These are phyloP conservation scores for Drechslerella dactyloides DNA, from an alignment of 2,329 filamentous ascomycete species.

Conservation along the genomic window DNA sequence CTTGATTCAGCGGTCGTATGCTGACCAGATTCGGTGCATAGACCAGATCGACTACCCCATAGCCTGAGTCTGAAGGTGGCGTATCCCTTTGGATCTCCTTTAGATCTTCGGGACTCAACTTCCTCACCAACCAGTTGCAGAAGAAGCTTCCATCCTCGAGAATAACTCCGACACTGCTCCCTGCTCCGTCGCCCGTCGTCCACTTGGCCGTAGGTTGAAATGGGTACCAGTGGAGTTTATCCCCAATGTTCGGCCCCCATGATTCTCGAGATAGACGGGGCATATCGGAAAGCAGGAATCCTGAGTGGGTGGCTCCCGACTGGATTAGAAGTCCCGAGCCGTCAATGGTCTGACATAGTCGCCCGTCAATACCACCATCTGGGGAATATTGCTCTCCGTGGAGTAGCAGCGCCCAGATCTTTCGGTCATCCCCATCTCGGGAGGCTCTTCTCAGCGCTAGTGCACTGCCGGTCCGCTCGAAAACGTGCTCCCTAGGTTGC, in stretches of 20 bases:
- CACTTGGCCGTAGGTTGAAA: constrained; percentile 1
- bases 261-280: background rate
- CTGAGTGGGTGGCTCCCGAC: constrained; percentile 4
- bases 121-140: constrained; percentile 2
- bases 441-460: constrained; percentile 6
- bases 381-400: constrained; percentile 4
- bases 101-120: background rate
- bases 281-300: constrained; percentile 8
- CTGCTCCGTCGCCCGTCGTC: constrained; percentile 5
- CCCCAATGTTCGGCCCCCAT: background rate
- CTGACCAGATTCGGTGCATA: constrained; percentile 6
- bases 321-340: background rate
- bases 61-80: background rate
- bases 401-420: constrained; percentile 6
- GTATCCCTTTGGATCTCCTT: constrained; percentile 5
- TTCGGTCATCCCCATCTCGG: constrained; percentile 5
- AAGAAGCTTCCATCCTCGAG: constrained; percentile 7
- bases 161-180: background rate
- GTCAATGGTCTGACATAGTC: background rate
- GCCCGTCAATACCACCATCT: background rate
- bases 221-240: constrained; percentile 12
- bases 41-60: constrained; percentile 1
- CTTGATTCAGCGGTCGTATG: constrained; percentile 1
- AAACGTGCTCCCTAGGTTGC: background rate
- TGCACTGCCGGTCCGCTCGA: constrained; percentile 3